Evolutionary conservation across 164 flowering plant species (phyloP).

Genomic region (Akebia trifoliata): DNA sequence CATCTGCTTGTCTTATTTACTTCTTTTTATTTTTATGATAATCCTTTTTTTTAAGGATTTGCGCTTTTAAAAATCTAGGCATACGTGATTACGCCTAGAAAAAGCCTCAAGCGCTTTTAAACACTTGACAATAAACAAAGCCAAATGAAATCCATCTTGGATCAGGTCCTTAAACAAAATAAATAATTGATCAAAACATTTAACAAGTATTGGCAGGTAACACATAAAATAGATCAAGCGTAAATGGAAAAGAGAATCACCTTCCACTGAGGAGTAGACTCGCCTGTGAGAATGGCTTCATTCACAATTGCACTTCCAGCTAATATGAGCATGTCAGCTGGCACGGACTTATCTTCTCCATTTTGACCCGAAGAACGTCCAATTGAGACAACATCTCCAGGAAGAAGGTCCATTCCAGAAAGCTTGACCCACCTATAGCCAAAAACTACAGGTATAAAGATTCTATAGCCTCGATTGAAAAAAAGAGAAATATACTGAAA

Average conservation of each 20-base stretch:
- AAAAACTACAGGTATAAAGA: slow-evolving; percentile 8
- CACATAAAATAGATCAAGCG: background rate
- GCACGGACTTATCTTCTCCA: slow-evolving; percentile 92
- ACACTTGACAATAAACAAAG: slow-evolving; percentile 1
- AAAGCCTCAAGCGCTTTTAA: too few relatives aligned
- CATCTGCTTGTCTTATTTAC: too few relatives aligned
- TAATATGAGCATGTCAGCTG: slow-evolving; percentile 95
- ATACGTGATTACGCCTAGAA: too few relatives aligned
- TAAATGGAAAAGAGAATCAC: slow-evolving; percentile 35
- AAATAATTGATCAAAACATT: background rate
- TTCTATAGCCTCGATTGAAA: background rate
- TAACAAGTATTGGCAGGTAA: slow-evolving; percentile 1
- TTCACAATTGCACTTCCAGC: slow-evolving; percentile 98
- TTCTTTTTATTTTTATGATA: too few relatives aligned
- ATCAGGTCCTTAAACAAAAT: slow-evolving; percentile 1
- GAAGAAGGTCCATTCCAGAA: slow-evolving; percentile 85
- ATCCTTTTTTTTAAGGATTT: too few relatives aligned
- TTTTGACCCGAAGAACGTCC: slow-evolving; percentile 75
- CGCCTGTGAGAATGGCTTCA: slow-evolving; percentile 99
- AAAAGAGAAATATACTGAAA: background rate
- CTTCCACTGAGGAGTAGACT: slow-evolving; percentile 99
- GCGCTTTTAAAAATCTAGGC: too few relatives aligned
- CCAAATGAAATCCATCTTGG: background rate
- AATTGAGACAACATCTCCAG: slow-evolving; percentile 96
- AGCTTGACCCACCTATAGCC: slow-evolving; percentile 85